Conservation (phyloP, 257 asterid species). For the Rauvolfia tetraphylla region DNA sequence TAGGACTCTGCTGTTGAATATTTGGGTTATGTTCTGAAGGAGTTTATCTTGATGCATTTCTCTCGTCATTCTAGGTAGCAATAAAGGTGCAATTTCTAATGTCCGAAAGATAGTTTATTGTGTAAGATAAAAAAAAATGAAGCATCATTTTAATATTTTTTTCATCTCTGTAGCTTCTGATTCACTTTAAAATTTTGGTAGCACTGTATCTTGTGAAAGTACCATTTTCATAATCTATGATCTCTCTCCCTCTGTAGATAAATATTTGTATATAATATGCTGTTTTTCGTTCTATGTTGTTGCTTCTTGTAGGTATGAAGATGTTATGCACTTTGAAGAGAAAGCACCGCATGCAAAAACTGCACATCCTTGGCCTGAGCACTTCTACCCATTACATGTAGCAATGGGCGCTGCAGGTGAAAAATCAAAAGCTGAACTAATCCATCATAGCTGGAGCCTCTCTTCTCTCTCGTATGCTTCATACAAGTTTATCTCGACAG, state of each 20-base stretch:
- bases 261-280: too few relatives aligned
- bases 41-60: background rate
- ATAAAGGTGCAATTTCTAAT: background rate
- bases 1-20: background rate
- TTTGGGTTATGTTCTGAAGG: background rate
- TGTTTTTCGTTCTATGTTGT: background rate
- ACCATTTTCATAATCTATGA: background rate
- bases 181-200: background rate
- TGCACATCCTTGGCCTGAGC: conserved; percentile 74
- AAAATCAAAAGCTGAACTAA: conserved; percentile 53
- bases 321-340: conserved; percentile 46
- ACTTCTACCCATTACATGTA: conserved; percentile 62
- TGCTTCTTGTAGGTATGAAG: conserved; percentile 47
- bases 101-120: too few relatives aligned
- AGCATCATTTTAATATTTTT: too few relatives aligned
- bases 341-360: conserved; percentile 67
- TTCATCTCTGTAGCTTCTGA: background rate
- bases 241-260: too few relatives aligned
- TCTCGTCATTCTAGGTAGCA: background rate
- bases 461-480: conserved; percentile 66
- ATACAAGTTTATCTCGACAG: conserved; percentile 40
- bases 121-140: background rate
- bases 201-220: background rate
- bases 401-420: conserved; percentile 71
- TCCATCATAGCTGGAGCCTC: conserved; percentile 61